Evolutionary conservation across 225 moss, liverwort and hornwort species (phyloP).

Genomic region (Bryum argenteum): DNA sequence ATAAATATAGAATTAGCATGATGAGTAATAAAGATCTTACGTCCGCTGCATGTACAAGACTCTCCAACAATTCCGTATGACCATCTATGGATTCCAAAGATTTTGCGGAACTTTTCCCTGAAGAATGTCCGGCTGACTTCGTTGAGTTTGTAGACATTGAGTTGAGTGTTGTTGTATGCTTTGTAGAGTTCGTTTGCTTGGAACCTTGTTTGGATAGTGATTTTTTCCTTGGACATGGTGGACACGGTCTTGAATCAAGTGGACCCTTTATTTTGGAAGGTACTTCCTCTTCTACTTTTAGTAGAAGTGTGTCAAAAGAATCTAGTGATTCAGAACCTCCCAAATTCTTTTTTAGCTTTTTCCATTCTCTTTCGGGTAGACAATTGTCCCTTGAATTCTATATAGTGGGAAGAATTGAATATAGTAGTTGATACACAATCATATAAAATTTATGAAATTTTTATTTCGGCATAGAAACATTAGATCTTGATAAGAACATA

Average conservation of each 20-base stretch:
- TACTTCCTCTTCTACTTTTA: conserved; percentile 16
- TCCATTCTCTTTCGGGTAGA: conserved; percentile 8
- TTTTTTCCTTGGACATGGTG: neutral
- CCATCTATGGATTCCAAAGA: conserved; percentile 46
- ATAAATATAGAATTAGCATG: neutral
- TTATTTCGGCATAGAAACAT: no score
- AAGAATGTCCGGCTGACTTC: conserved; percentile 29
- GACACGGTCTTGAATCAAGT: conserved; percentile 10
- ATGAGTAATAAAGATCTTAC: conserved; percentile 18
- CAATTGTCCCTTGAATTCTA: conserved; percentile 17
- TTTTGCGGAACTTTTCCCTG: conserved; percentile 34
- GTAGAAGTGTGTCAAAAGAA: conserved; percentile 10
- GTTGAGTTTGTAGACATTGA: conserved; percentile 25
- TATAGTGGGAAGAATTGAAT: neutral
- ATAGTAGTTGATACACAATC: neutral
- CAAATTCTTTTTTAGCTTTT: conserved; percentile 33
- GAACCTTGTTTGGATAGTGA: conserved; percentile 17
- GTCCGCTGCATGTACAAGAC: conserved; percentile 48
- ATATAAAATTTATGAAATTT: neutral
- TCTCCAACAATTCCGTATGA: conserved; percentile 46
- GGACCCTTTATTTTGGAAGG: conserved; percentile 23
- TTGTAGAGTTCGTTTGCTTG: conserved; percentile 2
- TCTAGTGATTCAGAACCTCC: conserved; percentile 14
- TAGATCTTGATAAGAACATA: no score
- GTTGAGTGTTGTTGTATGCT: conserved; percentile 15